Conservation (phyloP, 352 stramenopile genomes). For the Phytopythium cucurbitacearum region DNA sequence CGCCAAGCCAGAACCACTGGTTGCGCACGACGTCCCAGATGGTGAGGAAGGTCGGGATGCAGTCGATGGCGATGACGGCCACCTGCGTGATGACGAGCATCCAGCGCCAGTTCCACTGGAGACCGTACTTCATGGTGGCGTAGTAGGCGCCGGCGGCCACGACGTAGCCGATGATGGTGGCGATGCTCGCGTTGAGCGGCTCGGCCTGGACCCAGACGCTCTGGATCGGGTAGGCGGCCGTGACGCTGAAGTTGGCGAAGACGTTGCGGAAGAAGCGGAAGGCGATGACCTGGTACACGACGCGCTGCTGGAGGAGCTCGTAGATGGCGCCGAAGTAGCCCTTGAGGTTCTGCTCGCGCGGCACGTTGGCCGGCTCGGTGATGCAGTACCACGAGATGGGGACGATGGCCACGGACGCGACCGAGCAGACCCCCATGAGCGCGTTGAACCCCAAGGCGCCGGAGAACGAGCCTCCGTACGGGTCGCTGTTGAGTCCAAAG, state of each 20-base stretch:
- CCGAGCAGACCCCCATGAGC: conserved; percentile 42
- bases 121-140: conserved; percentile 23
- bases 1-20: conserved; percentile 56
- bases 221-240: conserved; percentile 35
- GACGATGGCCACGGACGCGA: conserved; percentile 25
- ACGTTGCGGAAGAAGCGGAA: conserved; percentile 61
- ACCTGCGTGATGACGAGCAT: conserved; percentile 36
- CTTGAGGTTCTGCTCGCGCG: conserved; percentile 13
- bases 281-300: conserved; percentile 50
- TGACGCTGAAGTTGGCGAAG: conserved; percentile 40
- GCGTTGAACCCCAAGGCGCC: conserved; percentile 41
- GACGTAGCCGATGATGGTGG: conserved; percentile 29
- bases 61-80: conserved; percentile 32
- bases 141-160: conserved; percentile 28
- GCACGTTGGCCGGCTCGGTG: conserved; percentile 25
- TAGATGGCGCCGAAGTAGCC: conserved; percentile 31
- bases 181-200: conserved; percentile 37
- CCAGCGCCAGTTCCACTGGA: conserved; percentile 52
- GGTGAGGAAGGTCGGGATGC: conserved; percentile 39
- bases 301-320: conserved; percentile 44
- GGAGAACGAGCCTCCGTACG: conserved; percentile 51
- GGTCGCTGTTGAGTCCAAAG: conserved; percentile 47
- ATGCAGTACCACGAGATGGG: conserved; percentile 50
- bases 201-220: conserved; percentile 38
- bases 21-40: conserved; percentile 46